Evolutionary conservation across 2,329 filamentous ascomycete genomes (phyloP).

Genomic region (Pseudocercospora fuligena): DNA sequence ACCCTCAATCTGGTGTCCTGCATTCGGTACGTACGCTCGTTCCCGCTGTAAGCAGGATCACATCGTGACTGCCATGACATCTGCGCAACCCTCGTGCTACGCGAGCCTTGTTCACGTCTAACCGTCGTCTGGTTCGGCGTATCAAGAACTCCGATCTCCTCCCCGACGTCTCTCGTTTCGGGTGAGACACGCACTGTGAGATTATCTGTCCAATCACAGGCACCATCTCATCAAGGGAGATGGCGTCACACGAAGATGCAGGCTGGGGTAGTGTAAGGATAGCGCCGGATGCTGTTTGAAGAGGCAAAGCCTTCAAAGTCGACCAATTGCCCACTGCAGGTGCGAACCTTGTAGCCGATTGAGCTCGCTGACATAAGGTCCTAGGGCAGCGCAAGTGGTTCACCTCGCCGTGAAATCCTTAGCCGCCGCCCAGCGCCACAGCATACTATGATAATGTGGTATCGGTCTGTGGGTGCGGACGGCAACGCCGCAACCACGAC

Average conservation of each 20-base stretch:
- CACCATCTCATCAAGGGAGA: neutral
- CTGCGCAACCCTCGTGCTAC: neutral
- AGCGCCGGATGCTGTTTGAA: conserved; percentile 2
- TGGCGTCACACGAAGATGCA: conserved; percentile 4
- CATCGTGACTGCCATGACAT: conserved; percentile 4
- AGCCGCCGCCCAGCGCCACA: neutral
- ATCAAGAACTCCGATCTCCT: conserved; percentile 1
- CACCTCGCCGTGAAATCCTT: neutral
- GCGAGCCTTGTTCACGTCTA: conserved; percentile 4
- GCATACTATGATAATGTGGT: neutral
- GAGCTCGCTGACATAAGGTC: neutral
- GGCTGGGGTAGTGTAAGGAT: conserved; percentile 6
- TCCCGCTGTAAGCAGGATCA: neutral
- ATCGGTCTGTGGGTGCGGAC: neutral
- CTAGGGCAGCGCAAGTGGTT: neutral
- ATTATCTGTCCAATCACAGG: neutral
- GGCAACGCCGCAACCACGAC: neutral
- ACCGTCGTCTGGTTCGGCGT: conserved; percentile 2
- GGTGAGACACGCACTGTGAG: neutral
- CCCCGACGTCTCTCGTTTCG: neutral
- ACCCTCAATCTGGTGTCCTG: neutral
- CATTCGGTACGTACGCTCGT: neutral
- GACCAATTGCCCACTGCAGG: conserved; percentile 1
- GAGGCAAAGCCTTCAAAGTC: neutral
- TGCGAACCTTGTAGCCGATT: conserved; percentile 9